Percentiles rank a stretch among this genome's conserved stretches.
Conservation (phyloP, 2,329 filamentous ascomycete genomes). For the Endoconidiophora laricicola region DNA sequence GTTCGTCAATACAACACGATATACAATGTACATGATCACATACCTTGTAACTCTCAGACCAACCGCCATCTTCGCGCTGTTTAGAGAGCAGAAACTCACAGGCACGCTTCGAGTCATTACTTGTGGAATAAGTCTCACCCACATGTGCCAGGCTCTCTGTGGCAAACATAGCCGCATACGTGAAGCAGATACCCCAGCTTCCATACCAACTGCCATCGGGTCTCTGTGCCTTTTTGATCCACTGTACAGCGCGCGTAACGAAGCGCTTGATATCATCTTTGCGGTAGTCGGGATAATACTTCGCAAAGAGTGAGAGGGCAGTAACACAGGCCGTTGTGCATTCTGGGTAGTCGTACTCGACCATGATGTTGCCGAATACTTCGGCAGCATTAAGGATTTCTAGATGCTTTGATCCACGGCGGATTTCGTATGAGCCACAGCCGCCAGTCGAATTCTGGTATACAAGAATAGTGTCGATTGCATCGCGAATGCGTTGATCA, state of each 20-base stretch:
- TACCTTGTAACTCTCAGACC: constrained; percentile 84
- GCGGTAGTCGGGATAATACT: constrained; percentile 69
- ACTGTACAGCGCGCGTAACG: constrained; percentile 56
- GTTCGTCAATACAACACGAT: too few relatives aligned
- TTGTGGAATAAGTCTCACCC: constrained; percentile 67
- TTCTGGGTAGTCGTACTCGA: constrained; percentile 95
- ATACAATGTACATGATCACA: constrained; percentile 14
- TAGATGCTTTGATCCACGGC: constrained; percentile 58
- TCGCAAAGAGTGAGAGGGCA: constrained; percentile 64
- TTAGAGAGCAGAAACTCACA: constrained; percentile 76
- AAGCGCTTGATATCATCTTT: constrained; percentile 56
- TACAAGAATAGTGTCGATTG: constrained; percentile 75
- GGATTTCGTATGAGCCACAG: constrained; percentile 77
- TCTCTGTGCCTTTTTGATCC: constrained; percentile 66
- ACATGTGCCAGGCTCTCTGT: constrained; percentile 69
- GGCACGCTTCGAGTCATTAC: constrained; percentile 50
- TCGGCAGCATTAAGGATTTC: constrained; percentile 90
- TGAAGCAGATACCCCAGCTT: constrained; percentile 95
- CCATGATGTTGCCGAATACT: constrained; percentile 94
- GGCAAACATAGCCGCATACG: constrained; percentile 92
- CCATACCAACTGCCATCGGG: constrained; percentile 93
- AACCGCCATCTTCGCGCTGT: constrained; percentile 79
- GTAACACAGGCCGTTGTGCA: constrained; percentile 93
- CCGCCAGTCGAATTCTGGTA: constrained; percentile 82
- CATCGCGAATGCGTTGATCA: constrained; percentile 65